These are phyloP conservation scores for Calvatia gigantea DNA, from an alignment of 768 basidiomycete species.

Conservation along the genomic window DNA sequence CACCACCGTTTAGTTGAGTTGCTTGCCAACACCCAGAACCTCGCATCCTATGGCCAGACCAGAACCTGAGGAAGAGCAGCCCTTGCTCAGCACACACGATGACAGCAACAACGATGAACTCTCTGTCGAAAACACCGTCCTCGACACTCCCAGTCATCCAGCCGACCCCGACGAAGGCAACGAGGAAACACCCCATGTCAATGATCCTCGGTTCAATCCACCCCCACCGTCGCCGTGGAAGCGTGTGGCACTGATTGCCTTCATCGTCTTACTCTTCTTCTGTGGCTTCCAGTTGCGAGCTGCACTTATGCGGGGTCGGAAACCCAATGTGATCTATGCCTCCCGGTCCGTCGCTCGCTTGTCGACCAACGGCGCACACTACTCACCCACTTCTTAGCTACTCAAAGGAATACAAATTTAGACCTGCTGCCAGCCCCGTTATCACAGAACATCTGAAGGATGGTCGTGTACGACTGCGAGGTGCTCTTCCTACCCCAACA, in stretches of 20 bases:
- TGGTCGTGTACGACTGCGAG: slow-evolving; percentile 15
- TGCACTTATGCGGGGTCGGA: slow-evolving; percentile 1
- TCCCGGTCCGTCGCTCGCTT: slow-evolving; percentile 13
- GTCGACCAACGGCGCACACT: background rate
- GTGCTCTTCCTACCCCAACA: slow-evolving; percentile 14
- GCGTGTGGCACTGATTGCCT: slow-evolving; percentile 7
- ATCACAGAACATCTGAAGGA: slow-evolving; percentile 20
- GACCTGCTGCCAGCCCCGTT: slow-evolving; percentile 20
- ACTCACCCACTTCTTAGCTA: slow-evolving; percentile 9
- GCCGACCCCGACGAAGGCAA: too few relatives aligned
- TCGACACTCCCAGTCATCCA: too few relatives aligned
- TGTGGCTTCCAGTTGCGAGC: slow-evolving; percentile 1
- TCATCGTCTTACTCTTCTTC: slow-evolving; percentile 10
- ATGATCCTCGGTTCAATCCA: background rate
- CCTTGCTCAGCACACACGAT: background rate
- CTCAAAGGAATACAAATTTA: slow-evolving; percentile 20
- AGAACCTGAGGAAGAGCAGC: background rate
- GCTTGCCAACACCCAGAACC: background rate
- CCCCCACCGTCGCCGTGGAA: slow-evolving; percentile 13
- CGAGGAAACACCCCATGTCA: too few relatives aligned
- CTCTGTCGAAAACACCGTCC: background rate
- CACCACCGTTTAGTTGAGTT: background rate
- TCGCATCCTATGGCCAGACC: background rate
- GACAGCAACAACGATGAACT: background rate
- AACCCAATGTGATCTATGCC: slow-evolving; percentile 17